Percentiles rank a stretch among this genome's conserved stretches.
Conservation (phyloP, 2,329 filamentous ascomycete genomes). For the Esteya vermicola region DNA sequence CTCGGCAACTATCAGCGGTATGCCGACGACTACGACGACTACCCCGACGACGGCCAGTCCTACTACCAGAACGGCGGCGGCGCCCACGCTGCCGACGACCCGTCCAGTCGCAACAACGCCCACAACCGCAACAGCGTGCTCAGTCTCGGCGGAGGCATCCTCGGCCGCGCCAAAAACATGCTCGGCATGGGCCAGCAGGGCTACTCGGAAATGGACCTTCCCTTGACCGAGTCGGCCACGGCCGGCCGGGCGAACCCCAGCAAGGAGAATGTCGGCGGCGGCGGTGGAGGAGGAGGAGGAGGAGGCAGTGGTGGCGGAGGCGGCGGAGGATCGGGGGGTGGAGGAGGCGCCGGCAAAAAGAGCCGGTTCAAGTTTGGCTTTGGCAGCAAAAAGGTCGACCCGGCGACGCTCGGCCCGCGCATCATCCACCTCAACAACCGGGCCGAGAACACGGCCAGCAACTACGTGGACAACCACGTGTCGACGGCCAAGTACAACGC, state of each 20-base stretch:
- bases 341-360: slow-evolving; percentile 33
- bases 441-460: slow-evolving; percentile 75
- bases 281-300: no score
- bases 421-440: slow-evolving; percentile 95
- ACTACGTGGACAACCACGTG: slow-evolving; percentile 92
- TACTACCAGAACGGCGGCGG: slow-evolving; percentile 67
- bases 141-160: slow-evolving; percentile 69
- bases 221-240: slow-evolving; percentile 62
- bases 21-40: slow-evolving; percentile 75
- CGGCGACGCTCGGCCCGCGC: slow-evolving; percentile 77
- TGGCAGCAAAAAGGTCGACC: slow-evolving; percentile 70
- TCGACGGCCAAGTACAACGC: slow-evolving; percentile 97
- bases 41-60: slow-evolving; percentile 61
- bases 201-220: slow-evolving; percentile 97
- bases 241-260: slow-evolving; percentile 8
- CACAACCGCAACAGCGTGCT: slow-evolving; percentile 81
- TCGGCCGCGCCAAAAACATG: slow-evolving; percentile 80
- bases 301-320: no score
- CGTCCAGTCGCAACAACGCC: slow-evolving; percentile 35
- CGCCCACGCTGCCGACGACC: slow-evolving; percentile 31
- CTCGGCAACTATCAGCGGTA: slow-evolving; percentile 84
- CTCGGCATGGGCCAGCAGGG: slow-evolving; percentile 65
- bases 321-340: slow-evolving; percentile 14
- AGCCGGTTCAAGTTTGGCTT: slow-evolving; percentile 88
- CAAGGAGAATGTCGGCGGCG: no score